Evolutionary conservation across 2,329 filamentous ascomycete genomes (phyloP).

Genomic region (Microthyrium microscopicum): DNA sequence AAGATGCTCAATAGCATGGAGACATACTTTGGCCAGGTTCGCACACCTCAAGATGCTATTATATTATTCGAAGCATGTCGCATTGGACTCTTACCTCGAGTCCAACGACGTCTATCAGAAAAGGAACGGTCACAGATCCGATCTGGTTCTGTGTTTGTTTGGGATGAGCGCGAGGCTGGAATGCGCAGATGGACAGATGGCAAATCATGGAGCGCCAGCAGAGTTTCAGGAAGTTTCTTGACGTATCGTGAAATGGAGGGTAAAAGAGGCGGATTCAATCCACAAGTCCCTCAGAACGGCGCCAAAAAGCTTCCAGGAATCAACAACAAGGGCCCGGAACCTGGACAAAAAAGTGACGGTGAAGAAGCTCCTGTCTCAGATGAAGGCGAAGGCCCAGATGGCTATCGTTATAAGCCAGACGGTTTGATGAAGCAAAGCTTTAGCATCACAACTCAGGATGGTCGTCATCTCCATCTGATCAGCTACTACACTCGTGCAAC

Average conservation of each 20-base stretch:
- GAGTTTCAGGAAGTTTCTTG: slow-evolving; percentile 91
- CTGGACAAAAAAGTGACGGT: slow-evolving; percentile 64
- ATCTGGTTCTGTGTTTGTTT: slow-evolving; percentile 97
- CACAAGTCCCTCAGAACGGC: slow-evolving; percentile 16
- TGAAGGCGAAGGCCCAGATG: slow-evolving; percentile 60
- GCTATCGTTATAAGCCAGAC: slow-evolving; percentile 88
- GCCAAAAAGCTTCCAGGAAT: slow-evolving; percentile 29
- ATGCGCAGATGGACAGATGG: slow-evolving; percentile 98
- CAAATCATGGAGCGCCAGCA: slow-evolving; percentile 96
- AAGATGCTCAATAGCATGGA: no score
- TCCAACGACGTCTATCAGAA: slow-evolving; percentile 84
- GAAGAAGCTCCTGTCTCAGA: slow-evolving; percentile 61
- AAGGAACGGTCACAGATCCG: slow-evolving; percentile 94
- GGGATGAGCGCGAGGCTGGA: slow-evolving; percentile 95
- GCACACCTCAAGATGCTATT: slow-evolving; percentile 91
- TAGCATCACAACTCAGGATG: slow-evolving; percentile 83
- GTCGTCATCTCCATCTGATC: slow-evolving; percentile 91
- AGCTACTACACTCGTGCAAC: slow-evolving; percentile 81
- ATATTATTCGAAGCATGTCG: slow-evolving; percentile 96
- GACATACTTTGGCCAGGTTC: slow-evolving; percentile 88
- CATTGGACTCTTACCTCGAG: slow-evolving; percentile 72
- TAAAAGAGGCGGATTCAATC: slow-evolving; percentile 55
- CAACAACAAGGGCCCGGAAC: slow-evolving; percentile 67
- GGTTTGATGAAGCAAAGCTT: slow-evolving; percentile 99
- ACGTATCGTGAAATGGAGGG: slow-evolving; percentile 99